phyloP scores from a whole-genome alignment of 164 flowering plant species.

The Akebia trifoliata region DNA sequence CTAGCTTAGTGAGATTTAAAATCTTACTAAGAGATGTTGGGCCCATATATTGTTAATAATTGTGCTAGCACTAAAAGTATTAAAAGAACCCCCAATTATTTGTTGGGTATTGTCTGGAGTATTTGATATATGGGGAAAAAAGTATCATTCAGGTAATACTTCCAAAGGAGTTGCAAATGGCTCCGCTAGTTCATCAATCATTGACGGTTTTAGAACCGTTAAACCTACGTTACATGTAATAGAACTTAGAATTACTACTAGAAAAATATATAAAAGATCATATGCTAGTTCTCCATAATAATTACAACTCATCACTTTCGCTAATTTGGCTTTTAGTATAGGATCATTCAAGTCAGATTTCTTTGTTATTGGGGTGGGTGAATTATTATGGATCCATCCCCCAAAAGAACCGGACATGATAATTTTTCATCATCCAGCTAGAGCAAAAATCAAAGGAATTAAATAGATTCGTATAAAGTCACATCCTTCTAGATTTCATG shows the following conservation, averaged over 20 bases:
- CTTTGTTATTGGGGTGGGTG: conserved; percentile 1
- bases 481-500: too few species aligned
- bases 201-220: not conserved
- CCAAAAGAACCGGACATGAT: not conserved
- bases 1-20: too few species aligned
- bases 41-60: not conserved
- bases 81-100: conserved; percentile 8
- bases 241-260: not conserved
- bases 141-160: not conserved
- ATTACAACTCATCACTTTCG: not conserved
- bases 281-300: not conserved
- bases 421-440: not conserved
- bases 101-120: conserved; percentile 4
- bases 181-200: not conserved
- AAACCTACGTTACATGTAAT: not conserved
- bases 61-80: conserved; percentile 1
- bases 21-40: too few species aligned
- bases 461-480: too few species aligned
- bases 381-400: not conserved
- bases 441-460: too few species aligned
- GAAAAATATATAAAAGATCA: not conserved
- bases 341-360: not conserved
- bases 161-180: not conserved
- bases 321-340: not conserved
- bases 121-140: conserved; percentile 4